These are phyloP conservation scores for Coccomyxa sp. DNA, from an alignment of 139 green algal genomes.

Conservation along the genomic window DNA sequence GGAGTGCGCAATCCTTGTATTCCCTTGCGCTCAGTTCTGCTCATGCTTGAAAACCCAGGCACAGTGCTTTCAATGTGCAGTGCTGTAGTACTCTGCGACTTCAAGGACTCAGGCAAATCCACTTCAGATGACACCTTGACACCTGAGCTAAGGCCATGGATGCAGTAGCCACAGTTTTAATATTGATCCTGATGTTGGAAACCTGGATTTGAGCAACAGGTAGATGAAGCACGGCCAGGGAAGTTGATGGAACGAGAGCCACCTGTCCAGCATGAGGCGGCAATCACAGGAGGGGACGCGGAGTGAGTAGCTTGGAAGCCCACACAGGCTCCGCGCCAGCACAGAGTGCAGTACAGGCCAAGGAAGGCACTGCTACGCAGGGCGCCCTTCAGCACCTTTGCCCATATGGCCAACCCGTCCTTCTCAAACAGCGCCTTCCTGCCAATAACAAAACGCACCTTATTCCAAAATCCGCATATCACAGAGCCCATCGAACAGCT, in stretches of 20 bases:
- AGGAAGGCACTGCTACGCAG: slow-evolving; percentile 83
- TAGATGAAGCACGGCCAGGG: background rate
- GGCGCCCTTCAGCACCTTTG: slow-evolving; percentile 55
- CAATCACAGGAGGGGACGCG: slow-evolving; percentile 44
- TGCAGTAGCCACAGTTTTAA: too few species aligned
- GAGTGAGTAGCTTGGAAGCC: slow-evolving; percentile 28
- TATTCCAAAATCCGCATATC: background rate
- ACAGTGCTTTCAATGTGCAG: too few species aligned
- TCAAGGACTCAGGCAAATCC: too few species aligned
- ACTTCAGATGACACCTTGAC: too few species aligned
- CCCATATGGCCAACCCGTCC: slow-evolving; percentile 46
- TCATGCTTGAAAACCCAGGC: too few species aligned
- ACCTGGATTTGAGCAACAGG: too few species aligned
- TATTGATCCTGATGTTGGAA: too few species aligned
- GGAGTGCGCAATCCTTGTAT: too few species aligned
- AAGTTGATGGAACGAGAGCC: background rate
- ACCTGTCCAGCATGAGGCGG: slow-evolving; percentile 36
- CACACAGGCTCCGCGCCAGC: slow-evolving; percentile 54
- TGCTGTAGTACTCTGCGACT: too few species aligned
- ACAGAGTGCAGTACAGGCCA: slow-evolving; percentile 67
- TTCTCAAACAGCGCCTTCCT: background rate
- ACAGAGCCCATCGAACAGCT: background rate
- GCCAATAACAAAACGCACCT: background rate
- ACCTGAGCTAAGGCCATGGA: too few species aligned
- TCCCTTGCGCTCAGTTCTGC: too few species aligned